Base-by-base conservation (phyloP, 2,329 filamentous ascomycete species). In the Paraphoma chrysanthemicola region DNA sequence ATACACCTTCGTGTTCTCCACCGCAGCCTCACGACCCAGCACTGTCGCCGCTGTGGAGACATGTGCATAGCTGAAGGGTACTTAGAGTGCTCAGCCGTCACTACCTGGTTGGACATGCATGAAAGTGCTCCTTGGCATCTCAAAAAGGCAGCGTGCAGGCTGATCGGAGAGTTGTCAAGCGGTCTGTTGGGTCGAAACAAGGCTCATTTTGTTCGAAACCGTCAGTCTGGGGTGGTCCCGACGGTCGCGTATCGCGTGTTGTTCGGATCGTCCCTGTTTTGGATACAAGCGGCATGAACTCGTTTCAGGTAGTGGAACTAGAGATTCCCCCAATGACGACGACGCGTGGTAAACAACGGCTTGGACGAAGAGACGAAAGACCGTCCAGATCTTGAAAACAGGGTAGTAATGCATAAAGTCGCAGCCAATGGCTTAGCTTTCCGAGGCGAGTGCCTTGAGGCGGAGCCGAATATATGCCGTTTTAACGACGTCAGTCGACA, bases 201-300 rank as follows among this genome's bases (percentile, higher is more conserved):
- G 36, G 38, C 16, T 62, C 56, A 60, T 59, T 57, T 64, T 44
- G 58, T 64, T 60, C 53, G 64, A 66, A 67, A 66, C 64, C 36
- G 17, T 18, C 45, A 42, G 31, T 55, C 39, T 56, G 49, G 56
- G 57, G 49, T 56, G 54, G 43, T 43, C 48, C 50, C 30, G 23
- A 60, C 38, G 14, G 38, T 56, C 56, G 57, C 49, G 49, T 56
- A 62, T 60, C 50, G 56, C 38, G 38, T 44, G 41, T 52, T 23
- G 45, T 36, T 16, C 55, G 23, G 33, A 16, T 42, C 39, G 39
- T 42, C 3, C 39, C 31, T 38, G 38, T 54, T 57, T 53, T 23
- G 38, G 31, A 43, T 48, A 45, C 11, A 18, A 42, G 54, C 51
- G 54, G 48, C 47, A 53, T 29, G 11, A 44, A 31, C 31, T 45